Conservation (phyloP, 768 basidiomycete species). For the Phanerochaete carnosa region DNA sequence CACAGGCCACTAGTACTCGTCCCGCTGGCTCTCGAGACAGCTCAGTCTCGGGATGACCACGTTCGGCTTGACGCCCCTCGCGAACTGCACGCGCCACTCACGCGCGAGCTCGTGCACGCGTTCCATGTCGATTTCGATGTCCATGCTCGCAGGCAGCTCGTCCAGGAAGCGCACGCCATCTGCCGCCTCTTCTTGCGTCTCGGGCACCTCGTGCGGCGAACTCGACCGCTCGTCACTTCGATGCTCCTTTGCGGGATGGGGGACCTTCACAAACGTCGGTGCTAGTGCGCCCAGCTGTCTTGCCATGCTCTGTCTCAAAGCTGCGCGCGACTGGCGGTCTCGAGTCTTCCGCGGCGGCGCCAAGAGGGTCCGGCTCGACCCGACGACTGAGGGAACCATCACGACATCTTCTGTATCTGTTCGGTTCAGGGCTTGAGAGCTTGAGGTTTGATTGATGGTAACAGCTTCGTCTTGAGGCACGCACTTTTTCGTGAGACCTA, state of each 20-base stretch:
- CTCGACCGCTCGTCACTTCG: background rate
- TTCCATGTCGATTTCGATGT: background rate
- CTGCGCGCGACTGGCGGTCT: background rate
- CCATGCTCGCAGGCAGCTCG: background rate
- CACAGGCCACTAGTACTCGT: background rate
- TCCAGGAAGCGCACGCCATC: background rate
- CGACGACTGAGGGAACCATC: background rate
- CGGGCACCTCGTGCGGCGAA: background rate
- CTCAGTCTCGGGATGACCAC: background rate
- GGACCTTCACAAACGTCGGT: background rate
- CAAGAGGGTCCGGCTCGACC: background rate
- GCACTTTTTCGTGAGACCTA: background rate
- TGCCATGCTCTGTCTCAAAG: background rate
- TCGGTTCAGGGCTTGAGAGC: background rate
- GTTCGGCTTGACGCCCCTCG: background rate
- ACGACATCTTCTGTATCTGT: background rate
- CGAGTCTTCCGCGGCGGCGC: background rate
- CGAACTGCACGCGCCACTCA: background rate
- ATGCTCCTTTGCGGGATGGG: background rate
- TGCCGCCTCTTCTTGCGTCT: too few relatives aligned
- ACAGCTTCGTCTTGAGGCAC: background rate
- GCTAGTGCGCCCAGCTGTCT: background rate
- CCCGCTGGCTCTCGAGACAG: constrained; percentile 5
- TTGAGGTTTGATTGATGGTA: background rate
- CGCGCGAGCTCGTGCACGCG: background rate